Evolutionary conservation across 2,329 filamentous ascomycete genomes (phyloP).

Genomic region (Pyrenophora graminea): DNA sequence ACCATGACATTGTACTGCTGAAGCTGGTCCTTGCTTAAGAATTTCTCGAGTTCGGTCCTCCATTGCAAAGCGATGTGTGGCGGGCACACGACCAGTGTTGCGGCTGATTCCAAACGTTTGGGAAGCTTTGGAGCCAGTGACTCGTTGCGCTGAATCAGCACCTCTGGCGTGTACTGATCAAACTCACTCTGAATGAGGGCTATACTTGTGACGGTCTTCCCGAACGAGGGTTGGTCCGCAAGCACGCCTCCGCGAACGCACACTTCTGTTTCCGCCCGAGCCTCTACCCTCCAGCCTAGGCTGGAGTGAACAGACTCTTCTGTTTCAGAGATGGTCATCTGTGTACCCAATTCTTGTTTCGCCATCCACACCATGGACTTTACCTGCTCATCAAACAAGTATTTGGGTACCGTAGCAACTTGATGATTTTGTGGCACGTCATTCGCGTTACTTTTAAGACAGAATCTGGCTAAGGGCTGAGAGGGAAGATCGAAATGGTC

Average conservation of each 20-base stretch:
- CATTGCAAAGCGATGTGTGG: slow-evolving; percentile 62
- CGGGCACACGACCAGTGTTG: slow-evolving; percentile 65
- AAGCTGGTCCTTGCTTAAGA: slow-evolving; percentile 45
- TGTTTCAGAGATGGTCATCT: slow-evolving; percentile 50
- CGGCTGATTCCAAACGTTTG: slow-evolving; percentile 53
- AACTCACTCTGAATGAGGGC: slow-evolving; percentile 59
- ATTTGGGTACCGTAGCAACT: slow-evolving; percentile 57
- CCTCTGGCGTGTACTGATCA: slow-evolving; percentile 14
- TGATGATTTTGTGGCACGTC: slow-evolving; percentile 17
- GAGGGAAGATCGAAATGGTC: slow-evolving; percentile 47
- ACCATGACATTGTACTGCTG: slow-evolving; percentile 50
- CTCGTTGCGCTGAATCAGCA: slow-evolving; percentile 21
- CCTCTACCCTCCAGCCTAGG: slow-evolving; percentile 63
- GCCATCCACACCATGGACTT: slow-evolving; percentile 65
- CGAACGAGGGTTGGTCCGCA: slow-evolving; percentile 68
- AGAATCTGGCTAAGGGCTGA: slow-evolving; percentile 48
- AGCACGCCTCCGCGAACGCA: slow-evolving; percentile 63
- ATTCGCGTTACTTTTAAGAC: slow-evolving; percentile 50
- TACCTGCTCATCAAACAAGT: slow-evolving; percentile 11
- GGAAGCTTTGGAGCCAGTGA: neutral
- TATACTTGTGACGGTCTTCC: slow-evolving; percentile 66
- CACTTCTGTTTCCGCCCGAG: slow-evolving; percentile 49
- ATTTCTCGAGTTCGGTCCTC: slow-evolving; percentile 59
- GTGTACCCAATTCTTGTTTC: slow-evolving; percentile 53
- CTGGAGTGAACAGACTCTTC: slow-evolving; percentile 59